Conservation (phyloP, 148 eudicot species). For the Chenopodium berlandieri region DNA sequence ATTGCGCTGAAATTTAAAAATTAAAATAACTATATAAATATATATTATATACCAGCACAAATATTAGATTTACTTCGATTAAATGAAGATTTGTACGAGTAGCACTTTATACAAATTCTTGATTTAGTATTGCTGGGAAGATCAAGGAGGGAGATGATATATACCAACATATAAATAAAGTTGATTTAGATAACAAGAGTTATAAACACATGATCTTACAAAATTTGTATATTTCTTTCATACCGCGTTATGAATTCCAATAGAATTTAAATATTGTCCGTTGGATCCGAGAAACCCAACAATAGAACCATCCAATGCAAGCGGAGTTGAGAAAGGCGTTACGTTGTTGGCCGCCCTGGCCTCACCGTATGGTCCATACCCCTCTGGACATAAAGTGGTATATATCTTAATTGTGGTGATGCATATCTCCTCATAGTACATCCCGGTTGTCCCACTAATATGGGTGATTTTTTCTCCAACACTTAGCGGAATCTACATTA, state of each 20-base stretch:
- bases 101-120: no score
- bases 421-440: background rate
- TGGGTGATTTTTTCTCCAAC: background rate
- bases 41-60: no score
- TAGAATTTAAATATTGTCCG: background rate
- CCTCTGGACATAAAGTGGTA: background rate
- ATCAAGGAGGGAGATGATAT: no score
- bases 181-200: no score
- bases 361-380: background rate
- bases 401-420: background rate
- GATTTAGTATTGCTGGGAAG: no score
- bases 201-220: background rate
- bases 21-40: no score
- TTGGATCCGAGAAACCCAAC: background rate
- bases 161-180: no score
- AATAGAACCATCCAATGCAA: background rate
- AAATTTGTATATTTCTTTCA: background rate
- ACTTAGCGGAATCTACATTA: background rate
- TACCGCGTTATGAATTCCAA: background rate
- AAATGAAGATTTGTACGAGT: no score
- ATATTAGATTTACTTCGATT: no score
- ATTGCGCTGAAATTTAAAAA: background rate
- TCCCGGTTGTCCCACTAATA: background rate
- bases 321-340: background rate
- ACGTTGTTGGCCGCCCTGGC: background rate